Evolutionary conservation across 148 eudicot species (phyloP), one percentile per base, ranked within the genome.

Genomic region (Tetragonia tetragonoides): DNA sequence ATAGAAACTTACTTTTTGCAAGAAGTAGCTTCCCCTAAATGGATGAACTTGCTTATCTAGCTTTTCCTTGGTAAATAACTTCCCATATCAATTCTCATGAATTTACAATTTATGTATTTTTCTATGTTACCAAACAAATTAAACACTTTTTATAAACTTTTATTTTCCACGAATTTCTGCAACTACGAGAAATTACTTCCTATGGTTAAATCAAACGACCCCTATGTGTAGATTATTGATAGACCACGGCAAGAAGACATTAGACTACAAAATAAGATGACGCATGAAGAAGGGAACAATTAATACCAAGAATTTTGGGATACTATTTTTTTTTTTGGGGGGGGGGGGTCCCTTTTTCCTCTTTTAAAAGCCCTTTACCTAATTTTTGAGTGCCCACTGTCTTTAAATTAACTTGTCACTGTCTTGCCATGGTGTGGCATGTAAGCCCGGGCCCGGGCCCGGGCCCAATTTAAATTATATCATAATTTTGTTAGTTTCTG

Each of bases 361-460:
- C 10, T 21, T n/a, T 57, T 40, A 57, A 77, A 68, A 7, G 65
- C 21, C 51, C 42, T 78, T 77, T 70, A 78, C 80, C 80, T 78
- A 78, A 78, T 70, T 70, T 78, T 77, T 78, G 75, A 78, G 70
- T 38, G 20, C 68, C 40, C 37, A 42, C 20, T 70, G 75, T 60
- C 60, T 53, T 69, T 49, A 21, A 23, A 44, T 46, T 47, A 15
- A 57, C 70, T 69, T 71, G 44, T 78, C 80, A 20, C 14, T 59
- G 28, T 70, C 61, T 44, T 62, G 5, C 2, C 2, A 28, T 41
- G 74, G 57, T 72, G 23, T 49, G 28, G 56, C 34, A 28, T 28
- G 34, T 28, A 28, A 28, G 34, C 34, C 34, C 34, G 34, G 34
- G 1, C 34, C 34, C 1, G 57, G 57, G 34, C 34, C 34, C 34